Evolutionary conservation across 441 rosid species (phyloP), one percentile per base, ranked within the genome.

Genomic region (Daphne laureola): DNA sequence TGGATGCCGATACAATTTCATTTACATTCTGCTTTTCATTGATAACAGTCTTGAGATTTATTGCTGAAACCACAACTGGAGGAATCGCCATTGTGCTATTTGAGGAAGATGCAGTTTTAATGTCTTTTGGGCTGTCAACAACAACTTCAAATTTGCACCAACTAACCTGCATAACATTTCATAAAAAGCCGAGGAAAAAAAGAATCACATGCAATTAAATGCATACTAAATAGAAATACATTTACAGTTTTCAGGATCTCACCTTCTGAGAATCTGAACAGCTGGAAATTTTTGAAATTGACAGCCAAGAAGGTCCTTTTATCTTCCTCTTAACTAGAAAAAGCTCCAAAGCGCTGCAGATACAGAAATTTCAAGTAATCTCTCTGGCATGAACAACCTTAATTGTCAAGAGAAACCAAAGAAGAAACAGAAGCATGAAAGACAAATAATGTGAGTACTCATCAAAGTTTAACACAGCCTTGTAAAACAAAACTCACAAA

Each of bases 81-180:
- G 97, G 97, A 67, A 79, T 79, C 72, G 81, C 92, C 17, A 49
- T 35, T 43, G 65, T 63, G 38, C 49, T 72, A 69, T 70, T 79
- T 23, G 88, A 72, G 52, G 90, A 67, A 50, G 82, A 64, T 55
- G 83, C 67, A 53, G 73, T 73, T 35, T 41, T 51, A 63, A 90
- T 78, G 61, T 68, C 82, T 75, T 85, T 93, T 18, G 95, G 79
- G 59, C 76, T 77, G 60, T 82, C 86, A 62, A 85, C 77, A 65
- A 55, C 66, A 49, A 93, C 66, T 79, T 93, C 99, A 78, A 82
- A 87, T 72, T 82, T 90, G 82, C 99, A 93, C 99, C 95, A 90
- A 78, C 99, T 93, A 66, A 90, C 90, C 99, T 90, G 74, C 55
- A 6, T 57, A 70, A 64, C 59, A 56, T 53, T 66, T 55, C 63